A percentile compares a stretch with the other conserved stretches of the same genome.
These are phyloP conservation scores for Oryza rufipogon DNA, from an alignment of 176 grass and related monocot genomes.

Conservation along the genomic window DNA sequence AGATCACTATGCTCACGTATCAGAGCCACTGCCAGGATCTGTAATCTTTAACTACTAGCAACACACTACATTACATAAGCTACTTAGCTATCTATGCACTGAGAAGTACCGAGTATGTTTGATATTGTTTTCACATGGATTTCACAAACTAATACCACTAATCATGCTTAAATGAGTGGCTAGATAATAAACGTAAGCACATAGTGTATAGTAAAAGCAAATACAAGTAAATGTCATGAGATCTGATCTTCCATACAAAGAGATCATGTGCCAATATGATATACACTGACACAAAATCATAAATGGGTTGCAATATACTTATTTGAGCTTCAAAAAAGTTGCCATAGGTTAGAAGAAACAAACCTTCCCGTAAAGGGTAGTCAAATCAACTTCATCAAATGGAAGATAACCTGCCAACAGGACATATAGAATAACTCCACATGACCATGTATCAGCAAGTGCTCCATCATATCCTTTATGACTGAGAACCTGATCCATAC, in stretches of 20 bases:
- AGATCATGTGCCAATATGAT: background rate
- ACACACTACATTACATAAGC: background rate
- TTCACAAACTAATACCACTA: constrained; percentile 6
- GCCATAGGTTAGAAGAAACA: constrained; percentile 33
- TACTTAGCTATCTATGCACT: background rate
- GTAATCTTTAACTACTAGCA: constrained; percentile 11
- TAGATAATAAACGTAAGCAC: background rate
- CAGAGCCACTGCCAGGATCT: background rate
- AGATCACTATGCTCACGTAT: background rate
- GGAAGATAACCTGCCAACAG: constrained; percentile 97
- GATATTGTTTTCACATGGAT: constrained; percentile 4
- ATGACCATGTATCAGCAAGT: constrained; percentile 97
- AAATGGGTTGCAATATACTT: background rate
- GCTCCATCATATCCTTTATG: constrained; percentile 98
- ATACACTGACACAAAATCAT: too few species aligned
- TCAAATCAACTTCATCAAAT: constrained; percentile 97
- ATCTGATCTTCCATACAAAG: constrained; percentile 1
- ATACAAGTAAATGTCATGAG: background rate
- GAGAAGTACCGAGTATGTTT: constrained; percentile 29
- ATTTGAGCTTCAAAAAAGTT: background rate
- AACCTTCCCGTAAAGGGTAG: constrained; percentile 96
- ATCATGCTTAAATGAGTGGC: background rate
- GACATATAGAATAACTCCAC: constrained; percentile 97
- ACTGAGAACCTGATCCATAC: constrained; percentile 72
- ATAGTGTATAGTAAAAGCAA: constrained; percentile 6